Percentiles rank a stretch among this genome's conserved stretches.
Evolutionary conservation across 78 protist genomes (phyloP).

Genomic region (Dictyostelium brefeldianum): DNA sequence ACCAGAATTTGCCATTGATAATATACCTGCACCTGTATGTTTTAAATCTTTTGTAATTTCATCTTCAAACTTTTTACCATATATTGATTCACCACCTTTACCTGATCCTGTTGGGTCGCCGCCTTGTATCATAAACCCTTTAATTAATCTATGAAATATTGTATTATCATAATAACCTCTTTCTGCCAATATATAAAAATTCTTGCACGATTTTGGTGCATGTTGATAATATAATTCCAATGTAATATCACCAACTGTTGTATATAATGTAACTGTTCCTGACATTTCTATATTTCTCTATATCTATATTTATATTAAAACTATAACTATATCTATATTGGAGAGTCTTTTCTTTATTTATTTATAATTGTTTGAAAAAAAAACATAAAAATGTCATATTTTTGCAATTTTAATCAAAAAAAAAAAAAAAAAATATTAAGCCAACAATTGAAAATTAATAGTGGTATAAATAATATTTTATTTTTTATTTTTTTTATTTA

Average conservation of each 20-base stretch:
- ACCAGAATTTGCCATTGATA: constrained; percentile 93
- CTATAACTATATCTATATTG: too few species aligned
- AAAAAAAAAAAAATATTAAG: too few species aligned
- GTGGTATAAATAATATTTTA: neutral
- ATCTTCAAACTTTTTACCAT: constrained; percentile 91
- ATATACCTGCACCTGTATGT: constrained; percentile 94
- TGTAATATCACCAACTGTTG: constrained; percentile 82
- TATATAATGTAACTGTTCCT: constrained; percentile 26
- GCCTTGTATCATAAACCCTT: constrained; percentile 85
- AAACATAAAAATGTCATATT: too few species aligned
- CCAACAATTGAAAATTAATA: too few species aligned
- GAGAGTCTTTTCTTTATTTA: too few species aligned
- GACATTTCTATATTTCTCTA: too few species aligned
- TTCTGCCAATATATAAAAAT: constrained; percentile 87
- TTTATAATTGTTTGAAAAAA: too few species aligned
- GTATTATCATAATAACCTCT: constrained; percentile 83
- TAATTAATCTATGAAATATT: constrained; percentile 89
- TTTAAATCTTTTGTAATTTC: constrained; percentile 86
- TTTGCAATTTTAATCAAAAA: too few species aligned
- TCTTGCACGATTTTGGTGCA: constrained; percentile 91
- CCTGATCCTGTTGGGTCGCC: constrained; percentile 98
- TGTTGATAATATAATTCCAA: constrained; percentile 92
- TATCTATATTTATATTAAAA: too few species aligned
- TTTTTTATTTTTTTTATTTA: neutral
- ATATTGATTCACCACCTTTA: constrained; percentile 92